Percentiles rank a stretch among this genome's conserved stretches.
Conservation (phyloP, 192 early-diverging fungal genomes). For the Gigaspora rosea region DNA sequence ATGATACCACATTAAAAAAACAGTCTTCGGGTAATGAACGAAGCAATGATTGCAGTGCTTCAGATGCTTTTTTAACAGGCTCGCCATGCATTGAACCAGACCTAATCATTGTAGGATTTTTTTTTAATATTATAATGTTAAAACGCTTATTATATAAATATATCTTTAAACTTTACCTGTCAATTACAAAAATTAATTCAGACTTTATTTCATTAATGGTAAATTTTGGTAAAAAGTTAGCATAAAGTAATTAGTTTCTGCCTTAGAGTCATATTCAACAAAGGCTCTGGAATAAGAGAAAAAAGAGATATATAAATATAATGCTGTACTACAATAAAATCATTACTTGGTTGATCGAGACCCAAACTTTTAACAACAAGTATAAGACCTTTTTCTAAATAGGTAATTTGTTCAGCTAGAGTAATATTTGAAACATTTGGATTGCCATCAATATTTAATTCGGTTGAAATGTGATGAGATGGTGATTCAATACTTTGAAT, state of each 20-base stretch:
- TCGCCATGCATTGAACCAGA: conserved; percentile 56
- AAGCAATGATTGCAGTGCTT: no score
- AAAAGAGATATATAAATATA: not conserved
- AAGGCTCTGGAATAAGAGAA: conserved; percentile 24
- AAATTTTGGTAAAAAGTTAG: no score
- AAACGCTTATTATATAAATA: no score
- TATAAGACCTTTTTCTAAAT: conserved; percentile 27
- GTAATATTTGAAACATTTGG: conserved; percentile 19
- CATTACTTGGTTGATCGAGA: conserved; percentile 38
- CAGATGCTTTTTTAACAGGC: conserved; percentile 37
- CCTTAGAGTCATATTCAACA: conserved; percentile 27
- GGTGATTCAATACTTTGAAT: no score
- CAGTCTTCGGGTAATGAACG: no score
- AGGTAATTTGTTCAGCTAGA: conserved; percentile 29
- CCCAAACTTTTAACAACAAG: conserved; percentile 38
- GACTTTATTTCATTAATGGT: no score
- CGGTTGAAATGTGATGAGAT: conserved; percentile 38
- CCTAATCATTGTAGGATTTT: conserved; percentile 37
- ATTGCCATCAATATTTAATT: conserved; percentile 31
- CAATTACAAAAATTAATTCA: no score
- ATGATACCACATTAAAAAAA: not conserved
- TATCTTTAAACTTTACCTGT: no score
- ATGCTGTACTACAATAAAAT: not conserved
- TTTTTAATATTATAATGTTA: conserved; percentile 34
- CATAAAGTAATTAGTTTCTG: no score